These are phyloP conservation scores for Elongisporangium prolatum DNA, from an alignment of 352 stramenopile genomes.

Conservation along the genomic window DNA sequence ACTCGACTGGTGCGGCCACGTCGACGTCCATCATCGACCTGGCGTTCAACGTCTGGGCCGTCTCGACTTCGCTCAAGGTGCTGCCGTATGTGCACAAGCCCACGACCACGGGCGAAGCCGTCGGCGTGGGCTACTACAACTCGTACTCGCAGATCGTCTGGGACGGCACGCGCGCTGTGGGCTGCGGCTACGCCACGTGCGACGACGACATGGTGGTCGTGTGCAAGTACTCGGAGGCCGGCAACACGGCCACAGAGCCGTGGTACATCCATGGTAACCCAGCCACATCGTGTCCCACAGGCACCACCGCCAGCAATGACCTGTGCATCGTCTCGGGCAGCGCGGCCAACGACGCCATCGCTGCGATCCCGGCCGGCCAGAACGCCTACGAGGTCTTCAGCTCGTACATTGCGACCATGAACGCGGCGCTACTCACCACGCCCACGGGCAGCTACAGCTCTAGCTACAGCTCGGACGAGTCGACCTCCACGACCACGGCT, in stretches of 20 bases:
- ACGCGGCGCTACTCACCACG: slow-evolving; percentile 31
- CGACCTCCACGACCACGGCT: slow-evolving; percentile 7
- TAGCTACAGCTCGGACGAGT: slow-evolving; percentile 1
- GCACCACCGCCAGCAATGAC: slow-evolving; percentile 32
- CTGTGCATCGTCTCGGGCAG: slow-evolving; percentile 55
- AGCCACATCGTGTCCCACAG: slow-evolving; percentile 41
- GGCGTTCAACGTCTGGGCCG: slow-evolving; percentile 58
- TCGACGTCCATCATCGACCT: slow-evolving; percentile 34
- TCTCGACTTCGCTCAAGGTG: slow-evolving; percentile 37
- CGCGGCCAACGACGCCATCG: slow-evolving; percentile 39
- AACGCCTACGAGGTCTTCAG: slow-evolving; percentile 59
- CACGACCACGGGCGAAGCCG: slow-evolving; percentile 24
- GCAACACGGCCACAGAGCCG: slow-evolving; percentile 40
- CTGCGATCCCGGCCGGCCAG: slow-evolving; percentile 44
- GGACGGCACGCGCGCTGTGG: slow-evolving; percentile 49
- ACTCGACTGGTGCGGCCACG: slow-evolving; percentile 18
- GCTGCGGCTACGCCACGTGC: slow-evolving; percentile 52
- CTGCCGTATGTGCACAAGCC: slow-evolving; percentile 44
- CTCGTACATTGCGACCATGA: slow-evolving; percentile 44
- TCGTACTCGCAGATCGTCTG: slow-evolving; percentile 79
- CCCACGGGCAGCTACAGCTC: not conserved
- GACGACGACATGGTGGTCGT: slow-evolving; percentile 35
- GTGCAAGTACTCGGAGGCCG: slow-evolving; percentile 54
- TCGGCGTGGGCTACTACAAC: slow-evolving; percentile 61
- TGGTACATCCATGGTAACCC: slow-evolving; percentile 59